Percentiles rank a stretch among this genome's conserved stretches.
phyloP scores from a whole-genome alignment of 1,139 yeast genomes.

The Eremothecium cymbalariae region DNA sequence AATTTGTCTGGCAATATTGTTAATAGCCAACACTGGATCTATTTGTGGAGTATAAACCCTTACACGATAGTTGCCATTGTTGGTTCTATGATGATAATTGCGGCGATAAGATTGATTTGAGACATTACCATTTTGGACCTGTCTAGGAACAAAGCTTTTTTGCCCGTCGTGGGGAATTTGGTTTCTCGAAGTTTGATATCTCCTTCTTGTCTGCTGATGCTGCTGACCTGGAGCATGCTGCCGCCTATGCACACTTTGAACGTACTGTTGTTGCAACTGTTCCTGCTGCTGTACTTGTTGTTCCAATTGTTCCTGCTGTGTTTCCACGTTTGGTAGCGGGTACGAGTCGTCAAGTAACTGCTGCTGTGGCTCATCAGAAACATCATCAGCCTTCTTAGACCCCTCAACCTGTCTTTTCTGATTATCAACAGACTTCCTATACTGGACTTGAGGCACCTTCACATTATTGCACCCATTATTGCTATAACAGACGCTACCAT shows the following conservation, averaged over 20 bases:
- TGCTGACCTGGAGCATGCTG: too few relatives aligned
- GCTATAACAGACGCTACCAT: too few relatives aligned
- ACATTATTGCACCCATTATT: too few relatives aligned
- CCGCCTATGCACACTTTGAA: too few relatives aligned
- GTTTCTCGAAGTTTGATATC: not conserved
- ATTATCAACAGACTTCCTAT: not conserved
- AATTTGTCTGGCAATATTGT: slow-evolving; percentile 46
- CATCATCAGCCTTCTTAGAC: not conserved
- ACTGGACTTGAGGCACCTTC: slow-evolving; percentile 1
- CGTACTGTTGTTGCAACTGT: too few relatives aligned
- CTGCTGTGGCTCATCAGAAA: not conserved
- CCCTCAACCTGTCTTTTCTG: not conserved
- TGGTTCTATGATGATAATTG: slow-evolving; percentile 21
- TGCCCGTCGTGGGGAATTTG: slow-evolving; percentile 2
- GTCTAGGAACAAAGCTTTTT: slow-evolving; percentile 1
- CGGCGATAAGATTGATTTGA: slow-evolving; percentile 6
- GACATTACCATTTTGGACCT: slow-evolving; percentile 2
- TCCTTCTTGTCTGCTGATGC: slow-evolving; percentile 3
- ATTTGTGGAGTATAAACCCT: slow-evolving; percentile 20
- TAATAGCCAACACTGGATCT: slow-evolving; percentile 31
- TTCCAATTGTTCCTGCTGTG: too few relatives aligned
- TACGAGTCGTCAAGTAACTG: too few relatives aligned
- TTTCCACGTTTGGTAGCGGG: too few relatives aligned
- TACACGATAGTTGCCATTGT: slow-evolving; percentile 20
- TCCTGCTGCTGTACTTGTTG: too few relatives aligned